Percentiles rank a stretch among this genome's conserved stretches.
These are phyloP conservation scores for Ceratocystis cacaofunesta DNA, from an alignment of 2,329 filamentous ascomycete species.

Conservation along the genomic window DNA sequence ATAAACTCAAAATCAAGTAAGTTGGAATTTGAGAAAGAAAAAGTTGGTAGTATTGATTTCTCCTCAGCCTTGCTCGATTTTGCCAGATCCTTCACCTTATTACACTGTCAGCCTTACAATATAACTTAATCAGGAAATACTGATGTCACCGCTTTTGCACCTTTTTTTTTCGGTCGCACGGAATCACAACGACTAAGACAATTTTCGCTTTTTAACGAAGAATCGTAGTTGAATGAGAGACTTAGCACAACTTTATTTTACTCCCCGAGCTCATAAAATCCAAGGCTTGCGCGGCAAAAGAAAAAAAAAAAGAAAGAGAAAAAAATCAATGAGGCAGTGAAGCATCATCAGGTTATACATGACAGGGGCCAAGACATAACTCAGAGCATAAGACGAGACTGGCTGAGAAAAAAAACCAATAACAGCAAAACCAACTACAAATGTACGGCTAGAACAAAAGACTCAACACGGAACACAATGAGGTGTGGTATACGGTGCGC, in stretches of 20 bases:
- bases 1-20: background rate
- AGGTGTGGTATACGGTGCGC: background rate
- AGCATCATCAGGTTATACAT: background rate
- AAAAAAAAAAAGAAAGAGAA: background rate
- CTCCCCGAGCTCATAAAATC: background rate
- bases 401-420: background rate
- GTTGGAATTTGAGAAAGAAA: background rate
- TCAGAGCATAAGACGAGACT: background rate
- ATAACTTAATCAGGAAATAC: background rate
- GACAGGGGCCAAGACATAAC: background rate
- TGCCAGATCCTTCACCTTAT: background rate
- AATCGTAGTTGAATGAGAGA: background rate
- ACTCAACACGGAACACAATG: background rate
- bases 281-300: background rate
- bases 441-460: background rate
- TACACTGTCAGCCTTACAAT: background rate
- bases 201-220: conserved; percentile 1
- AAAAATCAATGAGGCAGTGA: background rate
- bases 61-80: conserved; percentile 1
- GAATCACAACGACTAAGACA: background rate
- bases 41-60: background rate
- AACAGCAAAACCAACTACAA: conserved; percentile 1
- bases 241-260: background rate
- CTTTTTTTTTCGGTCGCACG: background rate
- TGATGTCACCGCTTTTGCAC: conserved; percentile 1